A percentile compares a stretch with the other conserved stretches of the same genome.
These are phyloP conservation scores for Aspergillus incahuasiensis DNA, from an alignment of 495 filamentous ascomycete species.

Conservation along the genomic window DNA sequence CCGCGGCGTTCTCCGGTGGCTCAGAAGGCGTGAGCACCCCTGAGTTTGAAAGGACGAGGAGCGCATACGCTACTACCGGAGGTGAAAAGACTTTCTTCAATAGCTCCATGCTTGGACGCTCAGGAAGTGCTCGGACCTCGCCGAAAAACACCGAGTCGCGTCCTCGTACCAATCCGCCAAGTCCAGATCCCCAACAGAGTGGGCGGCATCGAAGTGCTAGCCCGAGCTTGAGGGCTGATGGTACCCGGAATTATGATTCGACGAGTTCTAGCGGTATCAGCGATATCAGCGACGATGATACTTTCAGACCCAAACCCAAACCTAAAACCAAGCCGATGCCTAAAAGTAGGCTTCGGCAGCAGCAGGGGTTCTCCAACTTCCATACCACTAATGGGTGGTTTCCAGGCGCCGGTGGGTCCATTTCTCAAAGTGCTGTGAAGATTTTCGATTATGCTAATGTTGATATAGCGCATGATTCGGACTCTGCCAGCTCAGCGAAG, in stretches of 20 bases:
- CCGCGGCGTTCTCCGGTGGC: conserved; percentile 15
- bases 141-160: conserved; percentile 28
- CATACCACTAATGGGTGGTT: conserved; percentile 20
- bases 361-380: conserved; percentile 34
- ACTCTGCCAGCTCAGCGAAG: conserved; percentile 30
- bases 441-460: neutral
- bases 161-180: conserved; percentile 34
- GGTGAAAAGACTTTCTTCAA: conserved; percentile 65
- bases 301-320: conserved; percentile 37
- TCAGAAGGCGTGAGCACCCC: conserved; percentile 24
- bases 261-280: conserved; percentile 38
- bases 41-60: conserved; percentile 52
- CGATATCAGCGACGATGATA: conserved; percentile 18
- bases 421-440: no score
- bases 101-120: conserved; percentile 40
- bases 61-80: conserved; percentile 61
- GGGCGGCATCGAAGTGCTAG: conserved; percentile 39
- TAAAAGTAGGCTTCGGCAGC: conserved; percentile 36
- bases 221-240: conserved; percentile 27
- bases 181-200: conserved; percentile 24
- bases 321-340: conserved; percentile 46
- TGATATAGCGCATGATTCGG: conserved; percentile 34
- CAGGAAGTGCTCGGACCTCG: conserved; percentile 42
- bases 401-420: conserved; percentile 31
- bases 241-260: conserved; percentile 25